Evolutionary conservation across 805 yeast genomes (phyloP), one percentile per base, ranked within the genome.

Genomic region (Cyberlindnera veronae): DNA sequence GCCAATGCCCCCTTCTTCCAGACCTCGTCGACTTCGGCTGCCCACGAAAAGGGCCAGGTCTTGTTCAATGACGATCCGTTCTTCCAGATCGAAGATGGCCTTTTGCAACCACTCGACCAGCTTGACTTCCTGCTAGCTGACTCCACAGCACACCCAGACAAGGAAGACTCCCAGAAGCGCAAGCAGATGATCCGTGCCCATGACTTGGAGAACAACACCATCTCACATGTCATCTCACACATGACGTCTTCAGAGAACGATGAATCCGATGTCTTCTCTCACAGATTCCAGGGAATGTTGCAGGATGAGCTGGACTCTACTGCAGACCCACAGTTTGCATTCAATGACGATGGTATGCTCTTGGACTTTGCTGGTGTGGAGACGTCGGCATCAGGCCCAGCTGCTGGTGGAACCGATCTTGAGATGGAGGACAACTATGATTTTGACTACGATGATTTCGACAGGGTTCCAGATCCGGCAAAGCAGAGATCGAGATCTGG

Each of bases 41-140:
- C 24, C 24, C n/a, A n/a, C n/a, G 34, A 34, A 7, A 38, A 35
- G 22, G 39, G 32, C 9, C 41, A 39, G 22, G 52, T 46, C 1
- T 49, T 61, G 1, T 45, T 61, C 13, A 33, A 38, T n/a, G 74
- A 71, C 46, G 74, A 69, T 38, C 69, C 68, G 0, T 34, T 49
- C 33, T 70, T 69, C 48, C 54, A 57, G 41, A 60, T 67, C 21
- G 57, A 60, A 10, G 45, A 48, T 15, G 66, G 58, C 3, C 34
- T 66, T 6, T 42, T 63, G 4, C 64, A 65, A 12, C 32, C 57
- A 4, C 8, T 51, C 9, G 41, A 42, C 0, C 46, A 29, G 0
- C 34, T 57, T 20, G 55, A 50, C 16, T 51, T 55, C 40, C 41
- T 12, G 34, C 39, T 4, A 31, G 14, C 5, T 17, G 8, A 21